phyloP scores from a whole-genome alignment of 83 land plant genomes.

The Diphasiastrum complanatum region DNA sequence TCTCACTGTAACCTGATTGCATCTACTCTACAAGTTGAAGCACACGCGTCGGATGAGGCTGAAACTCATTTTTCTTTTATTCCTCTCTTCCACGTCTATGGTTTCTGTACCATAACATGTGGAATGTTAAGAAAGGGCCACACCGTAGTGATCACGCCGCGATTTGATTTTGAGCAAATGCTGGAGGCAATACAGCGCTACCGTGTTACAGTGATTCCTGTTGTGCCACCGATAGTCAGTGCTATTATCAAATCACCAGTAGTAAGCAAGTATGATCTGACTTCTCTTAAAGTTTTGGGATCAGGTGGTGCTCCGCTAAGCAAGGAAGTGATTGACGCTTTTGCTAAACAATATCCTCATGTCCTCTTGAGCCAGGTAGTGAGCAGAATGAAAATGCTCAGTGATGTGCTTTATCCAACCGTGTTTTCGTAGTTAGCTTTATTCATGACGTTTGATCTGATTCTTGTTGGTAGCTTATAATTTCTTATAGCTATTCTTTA shows the following conservation, averaged over 20 bases:
- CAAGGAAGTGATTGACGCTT: conserved; percentile 70
- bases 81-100: conserved; percentile 89
- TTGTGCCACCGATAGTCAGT: conserved; percentile 86
- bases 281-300: conserved; percentile 37
- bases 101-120: conserved; percentile 50
- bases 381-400: too few species aligned
- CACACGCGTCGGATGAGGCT: too few species aligned
- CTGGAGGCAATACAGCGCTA: conserved; percentile 44
- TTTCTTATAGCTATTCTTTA: too few species aligned
- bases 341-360: conserved; percentile 40
- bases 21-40: too few species aligned
- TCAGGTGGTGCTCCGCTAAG: conserved; percentile 85
- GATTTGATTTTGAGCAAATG: conserved; percentile 64
- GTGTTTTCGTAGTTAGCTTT: too few species aligned
- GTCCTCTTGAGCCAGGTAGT: too few species aligned
- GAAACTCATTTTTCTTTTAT: too few species aligned
- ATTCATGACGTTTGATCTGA: too few species aligned
- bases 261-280: conserved; percentile 31
- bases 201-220: conserved; percentile 50
- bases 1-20: too few species aligned
- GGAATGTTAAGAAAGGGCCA: conserved; percentile 48
- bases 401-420: too few species aligned
- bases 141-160: conserved; percentile 58
- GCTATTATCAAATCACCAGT: conserved; percentile 47
- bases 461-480: too few species aligned